Evolutionary conservation across 495 filamentous ascomycete species (phyloP).

Genomic region (Penicillium psychrofluorescens): DNA sequence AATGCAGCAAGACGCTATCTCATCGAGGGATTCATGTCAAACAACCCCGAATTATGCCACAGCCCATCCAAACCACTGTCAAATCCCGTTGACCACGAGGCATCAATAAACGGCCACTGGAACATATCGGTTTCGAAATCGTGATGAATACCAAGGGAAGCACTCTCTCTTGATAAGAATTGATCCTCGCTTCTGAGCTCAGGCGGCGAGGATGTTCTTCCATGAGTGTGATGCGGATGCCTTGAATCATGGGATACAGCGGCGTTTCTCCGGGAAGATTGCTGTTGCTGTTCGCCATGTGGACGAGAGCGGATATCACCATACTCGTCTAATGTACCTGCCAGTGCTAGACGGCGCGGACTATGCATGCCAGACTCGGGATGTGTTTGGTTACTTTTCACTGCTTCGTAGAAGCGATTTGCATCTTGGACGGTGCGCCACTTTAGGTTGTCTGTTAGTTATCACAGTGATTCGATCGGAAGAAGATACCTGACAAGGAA

Average conservation of each 20-base stretch:
- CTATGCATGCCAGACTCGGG: slow-evolving; percentile 16
- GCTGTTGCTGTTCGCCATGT: slow-evolving; percentile 8
- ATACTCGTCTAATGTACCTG: slow-evolving; percentile 35
- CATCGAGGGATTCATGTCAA: slow-evolving; percentile 11
- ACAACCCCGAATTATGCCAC: slow-evolving; percentile 21
- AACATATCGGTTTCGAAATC: slow-evolving; percentile 35
- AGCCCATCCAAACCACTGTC: slow-evolving; percentile 30
- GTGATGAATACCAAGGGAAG: slow-evolving; percentile 8
- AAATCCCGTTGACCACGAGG: slow-evolving; percentile 34
- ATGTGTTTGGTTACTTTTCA: slow-evolving; percentile 21
- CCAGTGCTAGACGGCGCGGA: slow-evolving; percentile 25
- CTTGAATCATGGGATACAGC: slow-evolving; percentile 3
- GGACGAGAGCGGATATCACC: slow-evolving; percentile 36
- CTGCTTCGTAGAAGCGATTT: slow-evolving; percentile 33
- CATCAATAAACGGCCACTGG: slow-evolving; percentile 40
- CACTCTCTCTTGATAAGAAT: slow-evolving; percentile 5
- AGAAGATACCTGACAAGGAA: neutral
- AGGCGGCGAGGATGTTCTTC: slow-evolving; percentile 3
- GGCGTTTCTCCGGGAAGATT: slow-evolving; percentile 2
- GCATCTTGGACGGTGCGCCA: slow-evolving; percentile 38
- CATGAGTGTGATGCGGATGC: neutral
- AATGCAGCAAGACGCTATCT: too few relatives aligned
- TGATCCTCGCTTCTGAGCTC: slow-evolving; percentile 4
- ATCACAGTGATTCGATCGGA: neutral
- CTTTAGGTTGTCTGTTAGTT: slow-evolving; percentile 5